Base-by-base conservation (phyloP, 108 stramenopile genomes). In the Bacterosira constricta region DNA sequence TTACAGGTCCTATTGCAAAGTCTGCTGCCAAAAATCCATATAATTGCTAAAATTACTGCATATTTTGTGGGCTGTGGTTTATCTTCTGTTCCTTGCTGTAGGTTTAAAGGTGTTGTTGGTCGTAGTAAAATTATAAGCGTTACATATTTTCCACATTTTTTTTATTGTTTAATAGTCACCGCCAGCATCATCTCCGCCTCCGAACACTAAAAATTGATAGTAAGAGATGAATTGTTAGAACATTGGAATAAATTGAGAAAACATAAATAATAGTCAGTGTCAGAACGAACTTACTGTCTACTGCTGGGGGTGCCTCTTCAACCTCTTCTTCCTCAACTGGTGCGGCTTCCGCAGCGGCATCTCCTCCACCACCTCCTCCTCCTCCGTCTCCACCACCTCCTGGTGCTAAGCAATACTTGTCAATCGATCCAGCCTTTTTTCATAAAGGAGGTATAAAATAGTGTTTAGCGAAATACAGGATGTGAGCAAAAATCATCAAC, bases 381-480 rank as follows among this genome's bases (percentile, higher is more conserved):
- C 71, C 86, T 49, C 84, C 85, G 42, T 78, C 87, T 35, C 84
- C 89, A 13, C 90, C 90, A 52, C 90, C 90, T 11, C 73, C 77
- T 30, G 82, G 82, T 69, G 73, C 82, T 73, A 78, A 71, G 55
- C 82, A 83, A 55, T 70, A 83, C 58, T 75, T 75, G 50, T 83
- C 78, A 57, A 83, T 79, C 44, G 73, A 71, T 53, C 64, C 81
- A 36, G 80, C 63, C 78, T 79, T 7, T 29, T 3, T 23, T n/a
- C 13, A 17, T 31, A 35, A n/a, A n/a, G n/a, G n/a, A n/a, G n/a
- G n/a, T n/a, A n/a, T n/a, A n/a, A n/a, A n/a, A n/a, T n/a, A n/a
- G n/a, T n/a, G n/a, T n/a, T n/a, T n/a, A n/a, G n/a, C n/a, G n/a
- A n/a, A n/a, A n/a, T n/a, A n/a, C n/a, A n/a, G n/a, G n/a, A n/a